Evolutionary conservation across 495 filamentous ascomycete genomes (phyloP), one percentile per base, ranked within the genome.

Genomic region (Terfezia boudieri): DNA sequence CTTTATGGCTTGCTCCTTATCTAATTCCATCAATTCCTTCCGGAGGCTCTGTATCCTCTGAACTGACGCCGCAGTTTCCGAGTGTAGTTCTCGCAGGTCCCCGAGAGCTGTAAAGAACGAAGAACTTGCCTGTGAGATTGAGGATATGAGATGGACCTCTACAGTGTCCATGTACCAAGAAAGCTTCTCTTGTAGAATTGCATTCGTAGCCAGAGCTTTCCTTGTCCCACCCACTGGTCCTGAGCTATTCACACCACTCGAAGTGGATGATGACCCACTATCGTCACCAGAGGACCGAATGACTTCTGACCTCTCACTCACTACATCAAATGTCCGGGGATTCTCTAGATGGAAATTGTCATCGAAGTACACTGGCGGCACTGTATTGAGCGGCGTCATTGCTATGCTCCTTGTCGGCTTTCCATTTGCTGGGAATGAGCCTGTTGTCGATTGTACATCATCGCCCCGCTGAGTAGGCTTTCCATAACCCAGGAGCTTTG

Each of bases 161-260:
- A 99, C 84, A 0, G 92, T 99, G 65, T 99, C 90, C 90, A 99
- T 95, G 61, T 99, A 99, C 90, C 90, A 99, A 1, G 89, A 95
- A 4, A 99, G 73, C 64, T 99, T 99, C 63, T 99, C 90, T 64
- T 99, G 90, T n/a, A 99, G 69, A 49, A 99, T 96, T 1, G 90
- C 90, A 69, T 99, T 99, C 0, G 87, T 94, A 37, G 92, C 88
- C 4, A 98, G 72, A 14, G 83, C 84, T 66, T 94, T 95, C 48
- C 90, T 75, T 36, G 85, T 81, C 32, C 72, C 71, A n/a, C 82
- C 83, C 69, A 84, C 88, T 14, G 71, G 66, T 0, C 14, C 41
- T 4, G 41, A 8, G 67, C 64, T 32, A 68, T 71, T 46, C 73
- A 72, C 32, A 82, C 78, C 51, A 76, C 70, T 8, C 69, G 69